Evolutionary conservation across 805 yeast genomes (phyloP), one percentile per base, ranked within the genome.

Genomic region (Wickerhamomyces rabaulensis): DNA sequence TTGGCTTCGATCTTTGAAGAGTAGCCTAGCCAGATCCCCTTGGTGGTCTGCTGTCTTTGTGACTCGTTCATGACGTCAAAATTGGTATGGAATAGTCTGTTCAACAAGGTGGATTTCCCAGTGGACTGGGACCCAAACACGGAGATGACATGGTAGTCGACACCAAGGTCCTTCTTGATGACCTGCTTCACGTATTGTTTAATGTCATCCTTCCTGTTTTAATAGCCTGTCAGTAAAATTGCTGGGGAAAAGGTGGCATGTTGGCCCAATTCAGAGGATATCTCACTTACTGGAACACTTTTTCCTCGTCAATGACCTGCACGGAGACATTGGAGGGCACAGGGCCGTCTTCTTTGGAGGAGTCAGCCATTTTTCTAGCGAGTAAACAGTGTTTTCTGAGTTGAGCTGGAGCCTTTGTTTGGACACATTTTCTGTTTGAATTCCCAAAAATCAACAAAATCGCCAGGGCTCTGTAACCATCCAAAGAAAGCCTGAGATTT

Each of bases 121-220:
- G 97, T 90, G 3, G 95, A 85, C 63, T 94, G 99, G 1, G 97
- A 89, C 6, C 99, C 99, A 71, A 94, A 94, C 35, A 94, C 99
- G 0, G 98, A 84, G 4, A 94, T 87, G 17, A 94, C 81, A 64
- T 94, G 96, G 69, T 92, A 91, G 55, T 84, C 74, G 46, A 84
- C 69, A 0, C 91, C 95, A 13, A 75, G 71, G 39, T 71, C 71
- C 40, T 58, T 52, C 23, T 67, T 59, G 44, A 78, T 64, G 6
- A 48, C 57, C 63, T 73, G 7, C 52, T 59, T 49, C 60, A 63
- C 46, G 68, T 62, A 52, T n/a, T 51, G 26, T 20, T 44, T 46
- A 39, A 59, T 49, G 6, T 45, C 33, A 20, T 42, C 44, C 13
- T 40, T 31, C 26, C 50, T 47, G 36, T 10, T 8, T 6, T 16